Evolutionary conservation across 73 alveolate genomes (phyloP).

Genomic region (Tetrahymena malaccensis): DNA sequence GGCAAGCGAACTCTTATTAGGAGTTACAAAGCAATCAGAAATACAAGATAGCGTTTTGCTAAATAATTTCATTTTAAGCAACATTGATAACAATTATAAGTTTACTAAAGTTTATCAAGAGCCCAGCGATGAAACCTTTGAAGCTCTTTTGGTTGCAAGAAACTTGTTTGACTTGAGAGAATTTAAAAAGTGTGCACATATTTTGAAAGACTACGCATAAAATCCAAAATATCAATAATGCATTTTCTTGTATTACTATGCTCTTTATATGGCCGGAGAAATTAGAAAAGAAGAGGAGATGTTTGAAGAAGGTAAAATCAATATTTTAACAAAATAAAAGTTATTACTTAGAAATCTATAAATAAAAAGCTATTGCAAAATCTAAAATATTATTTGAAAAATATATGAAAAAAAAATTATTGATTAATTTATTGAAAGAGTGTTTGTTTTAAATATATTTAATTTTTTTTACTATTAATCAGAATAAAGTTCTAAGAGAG

Average conservation of each 20-base stretch:
- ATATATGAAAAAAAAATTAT: too few species aligned
- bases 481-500: slow-evolving; percentile 18
- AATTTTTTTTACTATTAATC: slow-evolving; percentile 21
- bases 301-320: slow-evolving; percentile 63
- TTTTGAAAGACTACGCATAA: slow-evolving; percentile 52
- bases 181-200: slow-evolving; percentile 77
- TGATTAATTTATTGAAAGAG: too few species aligned
- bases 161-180: slow-evolving; percentile 87
- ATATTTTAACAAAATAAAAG: not conserved
- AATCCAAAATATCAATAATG: slow-evolving; percentile 76
- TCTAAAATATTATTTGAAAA: too few species aligned
- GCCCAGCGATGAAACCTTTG: slow-evolving; percentile 54
- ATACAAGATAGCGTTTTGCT: slow-evolving; percentile 10
- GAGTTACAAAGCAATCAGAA: slow-evolving; percentile 41
- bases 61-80: slow-evolving; percentile 32
- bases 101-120: slow-evolving; percentile 65
- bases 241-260: slow-evolving; percentile 76
- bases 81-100: slow-evolving; percentile 41
- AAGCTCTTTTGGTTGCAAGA: slow-evolving; percentile 72
- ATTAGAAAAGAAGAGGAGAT: slow-evolving; percentile 89
- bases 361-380: too few species aligned
- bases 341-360: too few species aligned
- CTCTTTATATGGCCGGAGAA: slow-evolving; percentile 72
- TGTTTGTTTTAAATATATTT: too few species aligned
- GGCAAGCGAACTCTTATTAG: slow-evolving; percentile 52